phyloP scores from a whole-genome alignment of 2,329 filamentous ascomycete genomes.

The Dichotomopilus funicola region DNA sequence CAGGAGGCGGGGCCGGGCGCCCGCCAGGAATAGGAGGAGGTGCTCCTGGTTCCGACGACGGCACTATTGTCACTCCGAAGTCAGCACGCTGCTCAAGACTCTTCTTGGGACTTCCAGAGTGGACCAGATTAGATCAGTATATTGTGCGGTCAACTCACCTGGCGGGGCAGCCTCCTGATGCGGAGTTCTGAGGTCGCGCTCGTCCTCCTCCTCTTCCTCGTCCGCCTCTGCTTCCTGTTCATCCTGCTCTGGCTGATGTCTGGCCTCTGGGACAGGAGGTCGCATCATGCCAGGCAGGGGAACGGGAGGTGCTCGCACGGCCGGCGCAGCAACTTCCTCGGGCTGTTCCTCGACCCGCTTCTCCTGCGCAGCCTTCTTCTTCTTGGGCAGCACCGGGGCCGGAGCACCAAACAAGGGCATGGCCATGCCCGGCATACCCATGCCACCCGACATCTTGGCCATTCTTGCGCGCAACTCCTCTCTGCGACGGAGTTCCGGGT shows the following conservation, averaged over 20 bases:
- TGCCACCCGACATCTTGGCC: constrained; percentile 97
- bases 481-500: constrained; percentile 77
- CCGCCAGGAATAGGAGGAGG: constrained; percentile 43
- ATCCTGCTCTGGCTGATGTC: constrained; percentile 31
- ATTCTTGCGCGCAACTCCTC: constrained; percentile 90
- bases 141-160: constrained; percentile 24
- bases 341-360: constrained; percentile 36
- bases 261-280: constrained; percentile 39
- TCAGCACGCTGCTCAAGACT: constrained; percentile 4
- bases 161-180: constrained; percentile 28
- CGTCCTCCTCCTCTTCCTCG: constrained; percentile 28
- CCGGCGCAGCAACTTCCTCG: constrained; percentile 40
- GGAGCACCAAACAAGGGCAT: constrained; percentile 32
- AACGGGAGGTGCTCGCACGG: constrained; percentile 47
- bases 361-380: constrained; percentile 46
- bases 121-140: neutral
- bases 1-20: constrained; percentile 50
- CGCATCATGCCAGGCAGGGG: constrained; percentile 67
- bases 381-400: constrained; percentile 58
- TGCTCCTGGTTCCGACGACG: constrained; percentile 26
- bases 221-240: constrained; percentile 23
- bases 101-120: too few relatives aligned
- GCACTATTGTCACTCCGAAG: constrained; percentile 23
- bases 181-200: constrained; percentile 26
- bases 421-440: constrained; percentile 93